These are phyloP conservation scores for Aspergillus amoenus DNA, from an alignment of 2,329 filamentous ascomycete species.

Conservation along the genomic window DNA sequence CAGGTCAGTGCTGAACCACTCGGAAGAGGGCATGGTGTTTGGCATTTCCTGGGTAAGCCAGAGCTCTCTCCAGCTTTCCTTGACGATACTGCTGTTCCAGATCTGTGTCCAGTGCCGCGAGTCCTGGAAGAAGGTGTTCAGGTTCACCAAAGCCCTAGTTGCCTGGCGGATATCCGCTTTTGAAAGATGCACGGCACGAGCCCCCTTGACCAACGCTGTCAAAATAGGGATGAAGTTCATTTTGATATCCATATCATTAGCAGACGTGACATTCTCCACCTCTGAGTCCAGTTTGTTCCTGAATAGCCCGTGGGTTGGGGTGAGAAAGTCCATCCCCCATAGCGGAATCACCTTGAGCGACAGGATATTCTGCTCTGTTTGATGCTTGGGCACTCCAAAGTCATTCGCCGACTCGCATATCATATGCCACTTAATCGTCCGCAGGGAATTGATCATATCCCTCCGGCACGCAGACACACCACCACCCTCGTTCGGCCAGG, in stretches of 20 bases:
- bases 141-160: conserved; percentile 49
- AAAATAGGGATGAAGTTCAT: conserved; percentile 56
- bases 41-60: conserved; percentile 49
- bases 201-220: conserved; percentile 50
- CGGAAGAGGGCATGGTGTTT: conserved; percentile 34
- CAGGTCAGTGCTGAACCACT: conserved; percentile 41
- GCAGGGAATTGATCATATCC: conserved; percentile 55
- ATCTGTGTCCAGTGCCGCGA: conserved; percentile 50
- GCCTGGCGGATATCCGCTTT: conserved; percentile 46
- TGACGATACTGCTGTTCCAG: conserved; percentile 48
- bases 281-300: conserved; percentile 54
- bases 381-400: conserved; percentile 55
- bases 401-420: conserved; percentile 57
- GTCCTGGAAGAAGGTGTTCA: conserved; percentile 52
- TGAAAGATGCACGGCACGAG: conserved; percentile 47
- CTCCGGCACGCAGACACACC: conserved; percentile 57
- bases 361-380: conserved; percentile 56
- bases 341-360: conserved; percentile 55
- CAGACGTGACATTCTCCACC: conserved; percentile 49
- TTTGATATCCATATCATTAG: conserved; percentile 49
- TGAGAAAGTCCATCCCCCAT: conserved; percentile 56
- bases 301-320: conserved; percentile 55
- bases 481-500: conserved; percentile 54
- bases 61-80: conserved; percentile 47
- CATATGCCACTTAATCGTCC: conserved; percentile 56